Evolutionary conservation across 139 green algal species (phyloP), one percentile per base, ranked within the genome.

Genomic region (Protoeuglena noctilucae): DNA sequence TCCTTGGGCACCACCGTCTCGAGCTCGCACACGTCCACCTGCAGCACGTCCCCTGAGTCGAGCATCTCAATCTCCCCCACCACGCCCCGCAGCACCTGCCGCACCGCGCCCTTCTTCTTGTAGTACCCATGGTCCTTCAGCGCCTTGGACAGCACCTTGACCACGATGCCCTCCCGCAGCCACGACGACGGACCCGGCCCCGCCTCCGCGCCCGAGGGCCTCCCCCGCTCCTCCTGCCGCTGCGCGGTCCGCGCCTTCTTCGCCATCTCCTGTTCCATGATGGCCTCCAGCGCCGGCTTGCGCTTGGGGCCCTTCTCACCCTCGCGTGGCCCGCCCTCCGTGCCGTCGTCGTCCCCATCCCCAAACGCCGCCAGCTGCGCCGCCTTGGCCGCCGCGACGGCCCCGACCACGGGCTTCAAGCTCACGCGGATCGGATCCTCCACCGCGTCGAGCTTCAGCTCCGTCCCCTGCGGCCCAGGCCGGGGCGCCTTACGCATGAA

Each of bases 391-490:
- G 23, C 48, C n/a, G n/a, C n/a, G n/a, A n/a, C n/a, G n/a, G n/a
- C n/a, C n/a, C n/a, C n/a, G n/a, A n/a, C n/a, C n/a, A n/a, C n/a
- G n/a, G n/a, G n/a, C n/a, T n/a, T n/a, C n/a, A n/a, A n/a, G n/a
- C n/a, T n/a, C 34, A 19, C 12, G 9, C 34, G 34, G 34, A 43
- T 43, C 34, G 7, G 34, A 0, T 39, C 17, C 18, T 63, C 60
- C 31, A 41, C 57, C 12, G 30, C 4, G 1, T 66, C 60, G 26
- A 62, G 18, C 61, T 76, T 65, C 40, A 60, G 64, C 9, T 78
- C 75, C 2, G 65, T 53, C 67, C 67, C 23, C 80, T 70, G 65
- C 86, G n/a, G n/a, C n/a, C n/a, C n/a, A n/a, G n/a, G n/a, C n/a
- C n/a, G n/a, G n/a, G n/a, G 76, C 22, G 58, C 56, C 45, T 63